Conservation (phyloP, 768 basidiomycete genomes). For the Naganishia friedmannii region DNA sequence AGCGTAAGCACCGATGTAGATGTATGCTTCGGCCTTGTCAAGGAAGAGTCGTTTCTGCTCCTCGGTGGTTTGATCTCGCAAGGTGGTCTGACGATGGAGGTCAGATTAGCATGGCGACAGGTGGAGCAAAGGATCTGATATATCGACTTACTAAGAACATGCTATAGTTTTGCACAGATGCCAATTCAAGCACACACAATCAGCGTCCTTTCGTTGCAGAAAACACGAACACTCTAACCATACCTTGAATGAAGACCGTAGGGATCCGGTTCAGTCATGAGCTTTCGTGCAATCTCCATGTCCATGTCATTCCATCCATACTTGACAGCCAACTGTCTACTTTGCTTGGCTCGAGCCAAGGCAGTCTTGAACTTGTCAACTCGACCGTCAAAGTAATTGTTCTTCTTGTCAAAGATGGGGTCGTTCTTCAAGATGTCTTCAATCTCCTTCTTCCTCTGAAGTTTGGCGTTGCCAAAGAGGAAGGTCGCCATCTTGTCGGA, state of each 20-base stretch:
- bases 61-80: constrained; percentile 37
- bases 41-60: constrained; percentile 46
- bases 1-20: constrained; percentile 18
- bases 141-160: constrained; percentile 32
- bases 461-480: constrained; percentile 11
- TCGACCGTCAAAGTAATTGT: constrained; percentile 40
- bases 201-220: background rate
- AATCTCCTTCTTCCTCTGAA: constrained; percentile 2
- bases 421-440: constrained; percentile 28
- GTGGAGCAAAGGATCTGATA: constrained; percentile 15
- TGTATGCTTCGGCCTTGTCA: constrained; percentile 38
- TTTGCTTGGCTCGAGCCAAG: constrained; percentile 42
- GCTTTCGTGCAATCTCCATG: constrained; percentile 35
- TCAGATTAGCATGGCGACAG: background rate
- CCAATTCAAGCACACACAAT: background rate
- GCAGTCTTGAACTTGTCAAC: constrained; percentile 40
- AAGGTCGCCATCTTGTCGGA: constrained; percentile 16
- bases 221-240: background rate
- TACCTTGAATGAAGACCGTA: constrained; percentile 23
- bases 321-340: constrained; percentile 37
- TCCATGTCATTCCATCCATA: constrained; percentile 37
- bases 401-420: constrained; percentile 44
- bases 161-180: constrained; percentile 36
- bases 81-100: constrained; percentile 9
- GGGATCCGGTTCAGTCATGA: constrained; percentile 31